phyloP scores from a whole-genome alignment of 2,329 filamentous ascomycete genomes.

The Calonectria pseudoturangicola region DNA sequence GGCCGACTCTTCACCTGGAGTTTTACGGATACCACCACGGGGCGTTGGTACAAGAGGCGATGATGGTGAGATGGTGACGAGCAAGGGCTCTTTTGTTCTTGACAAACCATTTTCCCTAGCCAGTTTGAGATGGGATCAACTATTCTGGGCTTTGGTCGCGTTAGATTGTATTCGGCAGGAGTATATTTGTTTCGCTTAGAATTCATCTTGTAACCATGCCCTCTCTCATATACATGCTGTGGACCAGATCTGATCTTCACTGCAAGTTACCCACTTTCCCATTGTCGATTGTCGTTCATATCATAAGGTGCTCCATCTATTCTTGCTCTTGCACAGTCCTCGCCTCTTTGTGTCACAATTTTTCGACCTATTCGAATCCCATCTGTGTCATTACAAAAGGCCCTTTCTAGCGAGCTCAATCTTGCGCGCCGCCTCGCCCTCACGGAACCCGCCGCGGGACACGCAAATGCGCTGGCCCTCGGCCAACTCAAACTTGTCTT shows the following conservation, averaged over 20 bases:
- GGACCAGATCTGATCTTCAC: neutral
- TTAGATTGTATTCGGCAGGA: slow-evolving; percentile 28
- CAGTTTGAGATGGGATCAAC: slow-evolving; percentile 22
- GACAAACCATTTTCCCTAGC: slow-evolving; percentile 7
- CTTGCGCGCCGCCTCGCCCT: slow-evolving; percentile 83
- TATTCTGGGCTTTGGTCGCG: slow-evolving; percentile 23
- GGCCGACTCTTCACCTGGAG: slow-evolving; percentile 49
- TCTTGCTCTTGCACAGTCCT: neutral
- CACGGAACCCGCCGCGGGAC: slow-evolving; percentile 84
- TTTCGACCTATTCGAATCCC: neutral
- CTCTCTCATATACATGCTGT: slow-evolving; percentile 20
- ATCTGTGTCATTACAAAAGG: slow-evolving; percentile 71
- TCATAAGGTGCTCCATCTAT: neutral
- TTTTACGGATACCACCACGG: slow-evolving; percentile 54
- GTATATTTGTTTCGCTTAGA: slow-evolving; percentile 42
- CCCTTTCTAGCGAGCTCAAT: slow-evolving; percentile 88
- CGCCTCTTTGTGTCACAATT: neutral
- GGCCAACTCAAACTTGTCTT: slow-evolving; percentile 85
- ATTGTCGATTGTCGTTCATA: slow-evolving; percentile 18
- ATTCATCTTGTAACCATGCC: slow-evolving; percentile 37
- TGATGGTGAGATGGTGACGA: slow-evolving; percentile 34
- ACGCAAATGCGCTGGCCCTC: slow-evolving; percentile 85
- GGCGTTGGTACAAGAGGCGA: slow-evolving; percentile 52
- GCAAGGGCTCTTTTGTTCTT: slow-evolving; percentile 44
- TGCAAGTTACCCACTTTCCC: neutral